These are phyloP conservation scores for Kazachstania africana DNA, from an alignment of 805 yeast species.

Conservation along the genomic window DNA sequence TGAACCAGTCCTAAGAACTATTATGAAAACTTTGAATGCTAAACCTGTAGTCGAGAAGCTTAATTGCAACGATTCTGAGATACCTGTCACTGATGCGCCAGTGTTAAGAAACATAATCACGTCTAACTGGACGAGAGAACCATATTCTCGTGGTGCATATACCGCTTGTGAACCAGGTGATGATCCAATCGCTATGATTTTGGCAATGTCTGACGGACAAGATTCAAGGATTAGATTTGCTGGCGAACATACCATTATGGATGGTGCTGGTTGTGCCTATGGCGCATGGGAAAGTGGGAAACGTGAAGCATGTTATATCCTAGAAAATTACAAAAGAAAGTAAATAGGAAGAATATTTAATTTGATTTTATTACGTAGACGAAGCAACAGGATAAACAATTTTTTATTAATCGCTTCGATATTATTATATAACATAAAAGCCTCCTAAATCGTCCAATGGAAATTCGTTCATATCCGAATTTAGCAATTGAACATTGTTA, in stretches of 20 bases:
- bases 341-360: too few species aligned
- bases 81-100: constrained; percentile 13
- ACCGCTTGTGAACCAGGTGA: constrained; percentile 59
- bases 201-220: constrained; percentile 50
- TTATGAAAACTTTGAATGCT: constrained; percentile 9
- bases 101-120: constrained; percentile 33
- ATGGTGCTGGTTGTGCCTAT: constrained; percentile 86
- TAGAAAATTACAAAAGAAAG: constrained; percentile 6
- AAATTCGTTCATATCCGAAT: constrained; percentile 4
- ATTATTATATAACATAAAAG: constrained; percentile 7
- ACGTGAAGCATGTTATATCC: constrained; percentile 38
- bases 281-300: constrained; percentile 78
- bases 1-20: constrained; percentile 34
- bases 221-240: constrained; percentile 60
- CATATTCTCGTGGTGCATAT: constrained; percentile 72
- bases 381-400: too few species aligned
- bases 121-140: constrained; percentile 73
- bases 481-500: constrained; percentile 11
- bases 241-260: constrained; percentile 79
- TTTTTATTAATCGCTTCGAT: too few species aligned
- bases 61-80: neutral
- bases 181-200: constrained; percentile 51
- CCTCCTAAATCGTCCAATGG: constrained; percentile 6
- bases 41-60: constrained; percentile 5
- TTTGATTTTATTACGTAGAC: too few species aligned